phyloP scores from a whole-genome alignment of 306 rosid species.

The Glycine soja region DNA sequence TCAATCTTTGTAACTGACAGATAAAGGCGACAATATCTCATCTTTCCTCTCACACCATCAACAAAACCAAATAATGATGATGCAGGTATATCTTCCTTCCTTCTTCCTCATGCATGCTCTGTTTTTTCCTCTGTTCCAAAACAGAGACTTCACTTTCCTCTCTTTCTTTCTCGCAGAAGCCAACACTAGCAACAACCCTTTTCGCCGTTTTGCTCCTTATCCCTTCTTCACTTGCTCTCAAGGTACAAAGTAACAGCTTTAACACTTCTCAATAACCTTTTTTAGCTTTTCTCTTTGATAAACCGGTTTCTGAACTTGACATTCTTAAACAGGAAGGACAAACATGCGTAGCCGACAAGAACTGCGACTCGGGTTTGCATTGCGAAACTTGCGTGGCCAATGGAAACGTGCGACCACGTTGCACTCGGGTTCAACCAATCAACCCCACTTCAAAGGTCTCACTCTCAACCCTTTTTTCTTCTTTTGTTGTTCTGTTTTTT shows the following conservation, averaged over 20 bases:
- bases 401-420: constrained; percentile 73
- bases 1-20: constrained; percentile 27
- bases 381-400: constrained; percentile 84
- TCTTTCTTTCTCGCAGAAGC: constrained; percentile 51
- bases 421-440: constrained; percentile 79
- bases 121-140: constrained; percentile 36
- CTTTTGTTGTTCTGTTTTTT: neutral
- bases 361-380: constrained; percentile 79
- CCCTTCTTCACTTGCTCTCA: constrained; percentile 63
- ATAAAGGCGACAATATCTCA: constrained; percentile 2
- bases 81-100: constrained; percentile 50
- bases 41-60: constrained; percentile 32
- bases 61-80: neutral
- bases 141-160: constrained; percentile 16
- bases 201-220: constrained; percentile 50
- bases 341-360: constrained; percentile 58
- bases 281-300: neutral
- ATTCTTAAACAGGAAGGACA: constrained; percentile 64
- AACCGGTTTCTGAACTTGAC: neutral
- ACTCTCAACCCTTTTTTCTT: neutral
- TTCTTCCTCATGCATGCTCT: constrained; percentile 30
- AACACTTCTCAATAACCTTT: neutral
- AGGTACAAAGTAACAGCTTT: constrained; percentile 48
- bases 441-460: constrained; percentile 71
- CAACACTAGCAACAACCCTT: constrained; percentile 46